Conservation (phyloP, 73 alveolate genomes). For the Tetrahymena elliotti region DNA sequence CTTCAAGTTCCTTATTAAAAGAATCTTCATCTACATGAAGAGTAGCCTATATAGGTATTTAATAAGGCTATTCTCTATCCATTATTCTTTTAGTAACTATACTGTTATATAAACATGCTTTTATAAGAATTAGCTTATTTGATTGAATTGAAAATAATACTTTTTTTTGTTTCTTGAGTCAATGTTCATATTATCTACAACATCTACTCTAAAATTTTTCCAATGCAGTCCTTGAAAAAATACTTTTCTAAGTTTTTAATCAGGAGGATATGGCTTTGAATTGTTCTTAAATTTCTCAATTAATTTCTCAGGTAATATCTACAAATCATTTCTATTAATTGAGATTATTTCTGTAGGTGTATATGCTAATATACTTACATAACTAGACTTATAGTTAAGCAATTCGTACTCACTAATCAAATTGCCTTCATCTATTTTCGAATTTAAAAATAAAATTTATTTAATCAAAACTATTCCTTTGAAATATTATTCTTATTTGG, state of each 20-base stretch:
- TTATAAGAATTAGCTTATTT: neutral
- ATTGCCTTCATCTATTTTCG: slow-evolving; percentile 17
- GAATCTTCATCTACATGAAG: neutral
- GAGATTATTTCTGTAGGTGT: slow-evolving; percentile 17
- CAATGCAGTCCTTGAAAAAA: slow-evolving; percentile 36
- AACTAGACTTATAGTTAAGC: slow-evolving; percentile 17
- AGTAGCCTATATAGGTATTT: neutral
- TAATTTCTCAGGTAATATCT: neutral
- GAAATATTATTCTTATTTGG: neutral
- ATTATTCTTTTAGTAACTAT: neutral
- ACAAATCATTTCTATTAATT: slow-evolving; percentile 9
- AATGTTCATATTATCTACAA: slow-evolving; percentile 12
- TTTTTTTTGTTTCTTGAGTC: slow-evolving; percentile 16
- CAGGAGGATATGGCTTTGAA: slow-evolving; percentile 41
- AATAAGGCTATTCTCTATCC: neutral
- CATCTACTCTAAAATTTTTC: slow-evolving; percentile 9
- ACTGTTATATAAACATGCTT: neutral
- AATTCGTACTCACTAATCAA: slow-evolving; percentile 36
- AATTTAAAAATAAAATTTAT: neutral
- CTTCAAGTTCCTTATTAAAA: neutral
- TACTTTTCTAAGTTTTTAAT: slow-evolving; percentile 17
- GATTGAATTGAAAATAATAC: no score
- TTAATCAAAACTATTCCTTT: neutral
- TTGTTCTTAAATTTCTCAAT: slow-evolving; percentile 7
- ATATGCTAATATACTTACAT: slow-evolving; percentile 18